Conservation (phyloP, 2,329 filamentous ascomycete genomes). For the Sporothrix protearum region DNA sequence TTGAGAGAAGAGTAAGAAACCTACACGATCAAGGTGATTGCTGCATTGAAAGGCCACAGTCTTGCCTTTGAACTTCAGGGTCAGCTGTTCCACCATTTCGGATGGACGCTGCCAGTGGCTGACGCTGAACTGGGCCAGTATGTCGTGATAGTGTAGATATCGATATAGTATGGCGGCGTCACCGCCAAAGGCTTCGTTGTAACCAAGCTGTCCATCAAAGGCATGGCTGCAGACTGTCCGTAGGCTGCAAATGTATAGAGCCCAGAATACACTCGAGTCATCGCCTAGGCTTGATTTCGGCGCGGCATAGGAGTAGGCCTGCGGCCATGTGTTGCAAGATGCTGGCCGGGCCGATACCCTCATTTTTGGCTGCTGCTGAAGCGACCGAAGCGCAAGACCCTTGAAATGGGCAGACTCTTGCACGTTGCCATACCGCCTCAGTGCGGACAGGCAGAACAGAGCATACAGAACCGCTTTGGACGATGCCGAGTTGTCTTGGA, state of each 20-base stretch:
- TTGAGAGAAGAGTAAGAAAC: not conserved
- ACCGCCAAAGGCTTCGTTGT: slow-evolving; percentile 22
- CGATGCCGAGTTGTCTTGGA: slow-evolving; percentile 19
- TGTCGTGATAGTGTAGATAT: slow-evolving; percentile 34
- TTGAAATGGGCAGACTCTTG: slow-evolving; percentile 22
- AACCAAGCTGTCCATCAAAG: slow-evolving; percentile 21
- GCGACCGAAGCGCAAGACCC: slow-evolving; percentile 18
- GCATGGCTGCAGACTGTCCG: slow-evolving; percentile 28
- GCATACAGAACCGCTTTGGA: slow-evolving; percentile 21
- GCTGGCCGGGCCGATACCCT: not conserved
- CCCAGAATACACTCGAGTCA: slow-evolving; percentile 23
- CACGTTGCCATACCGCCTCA: slow-evolving; percentile 20
- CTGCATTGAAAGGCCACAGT: slow-evolving; percentile 9
- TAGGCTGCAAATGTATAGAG: slow-evolving; percentile 22
- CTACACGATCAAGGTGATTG: not conserved
- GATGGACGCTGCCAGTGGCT: slow-evolving; percentile 30
- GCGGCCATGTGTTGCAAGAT: slow-evolving; percentile 24
- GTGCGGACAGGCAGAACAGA: slow-evolving; percentile 19
- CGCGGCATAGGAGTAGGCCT: slow-evolving; percentile 21
- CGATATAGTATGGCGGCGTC: slow-evolving; percentile 32
- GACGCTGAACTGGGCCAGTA: slow-evolving; percentile 32
- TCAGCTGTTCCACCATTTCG: slow-evolving; percentile 6
- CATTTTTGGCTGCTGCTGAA: slow-evolving; percentile 10
- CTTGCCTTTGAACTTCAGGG: slow-evolving; percentile 4
- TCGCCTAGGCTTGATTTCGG: slow-evolving; percentile 22